Percentiles rank a stretch among this genome's conserved stretches.
phyloP scores from a whole-genome alignment of 2,329 filamentous ascomycete species.

The Diaporthe caulivora region DNA sequence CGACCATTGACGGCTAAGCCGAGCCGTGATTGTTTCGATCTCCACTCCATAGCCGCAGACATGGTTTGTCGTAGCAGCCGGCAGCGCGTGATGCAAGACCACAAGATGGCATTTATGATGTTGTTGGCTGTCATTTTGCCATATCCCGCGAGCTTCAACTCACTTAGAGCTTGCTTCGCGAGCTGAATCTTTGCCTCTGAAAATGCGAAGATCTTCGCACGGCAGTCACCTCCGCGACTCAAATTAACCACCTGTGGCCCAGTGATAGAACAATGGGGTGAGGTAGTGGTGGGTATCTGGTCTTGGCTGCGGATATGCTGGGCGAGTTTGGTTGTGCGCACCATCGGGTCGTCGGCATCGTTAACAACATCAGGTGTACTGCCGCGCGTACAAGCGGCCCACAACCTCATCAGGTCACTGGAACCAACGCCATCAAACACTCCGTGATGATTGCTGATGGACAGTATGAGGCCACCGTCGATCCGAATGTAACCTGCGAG shows the following conservation, averaged over 20 bases:
- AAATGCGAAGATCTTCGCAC: neutral
- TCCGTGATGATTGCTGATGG: neutral
- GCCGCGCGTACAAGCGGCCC: neutral
- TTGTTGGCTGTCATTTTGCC: neutral
- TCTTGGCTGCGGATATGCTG: neutral
- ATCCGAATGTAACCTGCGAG: neutral
- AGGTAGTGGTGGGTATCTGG: neutral
- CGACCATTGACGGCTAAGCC: neutral
- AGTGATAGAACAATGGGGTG: neutral
- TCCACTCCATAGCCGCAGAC: neutral
- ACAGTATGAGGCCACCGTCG: neutral
- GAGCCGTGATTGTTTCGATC: neutral
- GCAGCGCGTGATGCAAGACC: neutral
- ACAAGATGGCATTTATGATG: neutral
- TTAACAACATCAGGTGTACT: neutral
- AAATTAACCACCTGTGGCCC: neutral
- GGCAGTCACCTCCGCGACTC: neutral
- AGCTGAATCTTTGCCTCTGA: neutral
- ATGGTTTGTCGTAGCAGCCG: neutral
- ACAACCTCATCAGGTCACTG: neutral
- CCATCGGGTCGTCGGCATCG: neutral
- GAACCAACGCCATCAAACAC: neutral
- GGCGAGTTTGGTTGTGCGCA: neutral
- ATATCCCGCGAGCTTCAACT: neutral
- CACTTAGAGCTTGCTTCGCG: neutral